These are phyloP conservation scores for Ustilago hordei DNA, from an alignment of 1,284 basidiomycete species.

Conservation along the genomic window DNA sequence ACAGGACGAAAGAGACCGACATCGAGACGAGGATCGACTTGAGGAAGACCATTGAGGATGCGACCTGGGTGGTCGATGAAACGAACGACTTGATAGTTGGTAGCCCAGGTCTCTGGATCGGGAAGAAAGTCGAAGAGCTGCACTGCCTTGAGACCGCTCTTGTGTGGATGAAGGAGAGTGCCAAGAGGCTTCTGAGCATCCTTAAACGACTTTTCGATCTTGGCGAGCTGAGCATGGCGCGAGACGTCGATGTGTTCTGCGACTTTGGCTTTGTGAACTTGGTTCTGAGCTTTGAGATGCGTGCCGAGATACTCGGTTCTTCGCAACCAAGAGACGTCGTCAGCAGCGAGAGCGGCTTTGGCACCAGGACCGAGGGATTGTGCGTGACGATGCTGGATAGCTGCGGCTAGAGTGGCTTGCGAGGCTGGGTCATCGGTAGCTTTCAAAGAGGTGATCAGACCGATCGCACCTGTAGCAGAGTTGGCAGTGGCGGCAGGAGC, in stretches of 20 bases:
- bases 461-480: conserved; percentile 34
- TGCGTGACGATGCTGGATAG: conserved; percentile 49
- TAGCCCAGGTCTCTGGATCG: conserved; percentile 68
- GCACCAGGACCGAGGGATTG: conserved; percentile 50
- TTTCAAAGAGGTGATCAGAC: conserved; percentile 41
- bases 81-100: conserved; percentile 64
- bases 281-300: conserved; percentile 57
- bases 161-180: conserved; percentile 61
- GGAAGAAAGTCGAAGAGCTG: conserved; percentile 65
- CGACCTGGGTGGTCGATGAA: conserved; percentile 65
- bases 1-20: conserved; percentile 61
- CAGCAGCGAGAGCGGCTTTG: conserved; percentile 46
- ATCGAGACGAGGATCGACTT: conserved; percentile 59
- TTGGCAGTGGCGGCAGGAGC: conserved; percentile 28
- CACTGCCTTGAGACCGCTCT: conserved; percentile 60
- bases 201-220: conserved; percentile 63
- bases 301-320: conserved; percentile 67
- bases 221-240: conserved; percentile 56
- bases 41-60: conserved; percentile 46
- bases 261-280: conserved; percentile 43
- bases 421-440: conserved; percentile 36
- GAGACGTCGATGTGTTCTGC: conserved; percentile 58
- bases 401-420: conserved; percentile 35
- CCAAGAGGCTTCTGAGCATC: conserved; percentile 57
- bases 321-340: conserved; percentile 66